Conservation (phyloP, 2,329 filamentous ascomycete species). For the Nemania diffusa region DNA sequence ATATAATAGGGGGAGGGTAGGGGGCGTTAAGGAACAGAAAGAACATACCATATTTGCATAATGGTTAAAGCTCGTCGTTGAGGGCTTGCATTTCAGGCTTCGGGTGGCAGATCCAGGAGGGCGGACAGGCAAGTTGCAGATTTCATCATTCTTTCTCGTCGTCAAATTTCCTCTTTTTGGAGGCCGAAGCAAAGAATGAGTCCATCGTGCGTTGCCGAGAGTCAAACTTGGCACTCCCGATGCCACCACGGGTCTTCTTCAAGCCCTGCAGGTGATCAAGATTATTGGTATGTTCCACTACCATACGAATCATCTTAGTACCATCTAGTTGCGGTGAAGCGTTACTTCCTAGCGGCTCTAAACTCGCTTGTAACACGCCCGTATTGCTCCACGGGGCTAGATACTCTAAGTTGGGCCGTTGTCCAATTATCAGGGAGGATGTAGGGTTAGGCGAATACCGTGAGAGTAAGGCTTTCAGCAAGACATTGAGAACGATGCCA, state of each 20-base stretch:
- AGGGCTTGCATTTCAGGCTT: neutral
- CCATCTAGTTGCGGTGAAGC: constrained; percentile 39
- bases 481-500: constrained; percentile 78
- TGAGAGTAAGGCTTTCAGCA: constrained; percentile 72
- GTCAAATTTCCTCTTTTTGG: constrained; percentile 62
- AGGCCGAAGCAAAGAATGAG: constrained; percentile 70
- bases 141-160: constrained; percentile 38
- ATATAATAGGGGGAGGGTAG: constrained; percentile 57
- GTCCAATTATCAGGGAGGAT: constrained; percentile 17
- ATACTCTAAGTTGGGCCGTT: constrained; percentile 36
- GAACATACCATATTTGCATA: constrained; percentile 53
- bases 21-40: constrained; percentile 34
- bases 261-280: constrained; percentile 77
- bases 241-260: constrained; percentile 82
- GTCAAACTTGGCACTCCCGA: constrained; percentile 82
- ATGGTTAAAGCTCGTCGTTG: neutral
- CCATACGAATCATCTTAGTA: constrained; percentile 45
- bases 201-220: constrained; percentile 79
- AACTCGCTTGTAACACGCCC: constrained; percentile 46
- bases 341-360: constrained; percentile 16
- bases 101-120: neutral
- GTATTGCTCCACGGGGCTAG: constrained; percentile 64
- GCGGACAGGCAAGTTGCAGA: neutral
- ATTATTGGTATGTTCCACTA: constrained; percentile 72
- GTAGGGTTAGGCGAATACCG: constrained; percentile 55